Evolutionary conservation across 257 asterid species (phyloP), one percentile per base, ranked within the genome.

Genomic region (Gentiana straminea): DNA sequence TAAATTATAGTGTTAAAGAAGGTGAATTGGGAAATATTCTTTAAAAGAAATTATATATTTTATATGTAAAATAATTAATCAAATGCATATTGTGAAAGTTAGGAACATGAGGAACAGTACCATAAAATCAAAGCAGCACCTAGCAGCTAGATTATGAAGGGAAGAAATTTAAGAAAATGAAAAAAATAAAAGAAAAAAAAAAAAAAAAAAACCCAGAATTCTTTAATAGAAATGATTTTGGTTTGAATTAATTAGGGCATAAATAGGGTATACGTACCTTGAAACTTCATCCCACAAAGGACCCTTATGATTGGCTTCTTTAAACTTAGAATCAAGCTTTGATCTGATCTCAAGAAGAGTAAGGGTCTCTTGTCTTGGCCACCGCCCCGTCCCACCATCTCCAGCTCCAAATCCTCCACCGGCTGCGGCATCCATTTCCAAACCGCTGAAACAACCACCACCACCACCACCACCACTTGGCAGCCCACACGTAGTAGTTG

Each of bases 321-420:
- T 92, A 73, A 92, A 92, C 81, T 80, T 88, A 54, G 77, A 60
- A 74, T 92, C 97, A 41, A 92, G 91, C 63, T 82, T 77, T 58
- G 99, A 88, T 70, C 99, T 79, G 77, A 92, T 82, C 72, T 92
- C 97, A n/a, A 92, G 95, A n/a, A 92, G 99, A 3, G 85, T 81
- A 8, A 92, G 91, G 10, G 99, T 92, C 66, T 92, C 99, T 64
- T 92, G 99, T 66, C 97, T 75, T 37, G 97, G 97, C 99, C 99
- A 92, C 63, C 99, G 71, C 67, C 86, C 97, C 5, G 78, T 72
- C 38, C 94, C 96, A 6, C 60, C 70, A 35, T 68, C 84, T 35
- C 73, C 79, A n/a, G 71, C 70, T 11, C 67, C 50, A 0, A 79
- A 84, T 48, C 54, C 64, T 33, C 56, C 73, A 10, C 71, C 81